Evolutionary conservation across 1,284 basidiomycete species (phyloP), one percentile per base, ranked within the genome.

Genomic region (Psilocybe mexicana): DNA sequence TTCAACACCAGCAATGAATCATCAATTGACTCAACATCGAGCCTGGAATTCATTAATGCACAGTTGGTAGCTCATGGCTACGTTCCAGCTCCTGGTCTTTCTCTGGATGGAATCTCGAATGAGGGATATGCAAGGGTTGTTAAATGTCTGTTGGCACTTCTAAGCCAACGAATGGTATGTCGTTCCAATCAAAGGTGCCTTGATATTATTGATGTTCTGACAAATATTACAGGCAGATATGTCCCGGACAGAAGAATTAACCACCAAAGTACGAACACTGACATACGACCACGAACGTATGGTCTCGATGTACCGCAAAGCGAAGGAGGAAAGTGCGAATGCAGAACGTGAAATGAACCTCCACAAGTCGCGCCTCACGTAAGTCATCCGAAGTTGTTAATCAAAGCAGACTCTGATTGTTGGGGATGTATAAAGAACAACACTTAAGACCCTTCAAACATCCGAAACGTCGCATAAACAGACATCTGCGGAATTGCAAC

Each of bases 271-370:
- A 42, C 79, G 91, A 14, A 93, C 90, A 0, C 73, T 94, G 2
- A 81, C 85, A 7, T 95, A 96, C 63, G 94, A 96, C 66, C 80
- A 92, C 59, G 92, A 95, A 66, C 83, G 93, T 1, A 76, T 94
- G 46, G 72, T 74, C 38, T 82, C 83, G 14, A 85, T 90, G 79
- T 79, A 88, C 69, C 79, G 75, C 53, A 73, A 75, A 23, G 81
- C 81, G 48, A 81, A 72, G 14, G 82, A 87, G 58, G 78, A 77
- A 52, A 77, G 85, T n/a, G 84, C 86, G 38, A 84, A 80, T 58
- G 82, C 90, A 52, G 86, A 93, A 72, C 78, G 87, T 24, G 93
- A 94, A 68, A 82, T 83, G 68, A 87, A 85, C 62, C 69, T 87
- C 40, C 81, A 86, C 67, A 92, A 92, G 67, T 85, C 89, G 14